Evolutionary conservation across 176 grass and related monocot species (phyloP), one percentile per base, ranked within the genome.

Genomic region (Aegilops tauschii): DNA sequence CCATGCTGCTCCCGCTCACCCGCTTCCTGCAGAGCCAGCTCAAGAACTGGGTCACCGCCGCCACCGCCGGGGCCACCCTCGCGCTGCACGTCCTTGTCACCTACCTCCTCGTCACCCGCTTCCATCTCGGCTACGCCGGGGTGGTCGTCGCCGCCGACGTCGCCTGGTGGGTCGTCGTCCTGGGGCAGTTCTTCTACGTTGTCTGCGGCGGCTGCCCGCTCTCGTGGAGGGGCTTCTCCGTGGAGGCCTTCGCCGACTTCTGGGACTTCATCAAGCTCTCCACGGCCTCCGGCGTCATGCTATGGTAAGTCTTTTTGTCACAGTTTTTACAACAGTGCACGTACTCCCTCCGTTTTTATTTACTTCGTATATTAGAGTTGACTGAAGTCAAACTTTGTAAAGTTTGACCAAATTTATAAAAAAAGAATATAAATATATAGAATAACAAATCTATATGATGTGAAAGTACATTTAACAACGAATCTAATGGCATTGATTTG

Each of bases 21-120:
- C 81, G 87, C 16, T 94, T 91, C 86, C 84, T 94, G 49, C 92
- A 94, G 80, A 77, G 86, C 80, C 92, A 94, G 81, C 80, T 88
- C 84, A 94, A 94, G 89, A 91, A 91, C 80, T 84, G 76, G 79
- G 74, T 91, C 2, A 94, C 80, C 16, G 83, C 89, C 0, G 2
- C 5, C 83, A 81, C 76, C 56, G 80, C 89, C 0, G 86, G 37
- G 42, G 31, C 45, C 42, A 65, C 80, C 27, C 70, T 94, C 12
- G 89, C 67, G 27, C 0, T 89, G 4, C 92, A 94, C 70, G 39
- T 91, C 54, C 32, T 68, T 20, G 12, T 85, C 65, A 94, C 89
- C 32, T 94, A 91, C 86, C 54, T 94, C 5, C 54, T 91, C 35
- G 83, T 94, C 28, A 6, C 21, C 0, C 12, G 2, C 34, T 49